These are phyloP conservation scores for Fusarium scirpi DNA, from an alignment of 2,329 filamentous ascomycete genomes.

Conservation along the genomic window DNA sequence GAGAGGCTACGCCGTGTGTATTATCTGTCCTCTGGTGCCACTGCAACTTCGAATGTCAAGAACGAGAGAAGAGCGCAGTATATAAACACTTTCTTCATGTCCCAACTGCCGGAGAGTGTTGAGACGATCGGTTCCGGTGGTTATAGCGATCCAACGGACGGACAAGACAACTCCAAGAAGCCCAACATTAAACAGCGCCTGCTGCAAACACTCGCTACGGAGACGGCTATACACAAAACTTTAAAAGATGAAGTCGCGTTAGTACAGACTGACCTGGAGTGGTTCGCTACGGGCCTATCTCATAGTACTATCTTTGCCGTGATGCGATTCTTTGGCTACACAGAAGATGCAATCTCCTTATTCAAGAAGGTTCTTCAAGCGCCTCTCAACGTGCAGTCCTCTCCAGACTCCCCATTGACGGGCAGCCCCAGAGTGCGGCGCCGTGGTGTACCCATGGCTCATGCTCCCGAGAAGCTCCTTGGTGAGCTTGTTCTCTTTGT, in stretches of 20 bases:
- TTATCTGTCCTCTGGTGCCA: neutral
- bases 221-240: neutral
- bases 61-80: neutral
- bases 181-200: conserved; percentile 8
- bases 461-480: neutral
- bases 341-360: neutral
- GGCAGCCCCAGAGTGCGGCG: neutral
- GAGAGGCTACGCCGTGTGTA: neutral
- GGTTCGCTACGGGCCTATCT: neutral
- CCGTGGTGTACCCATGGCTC: conserved; percentile 5
- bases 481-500: conserved; percentile 10
- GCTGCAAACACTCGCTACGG: neutral
- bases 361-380: conserved; percentile 1
- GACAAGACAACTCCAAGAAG: neutral
- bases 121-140: neutral
- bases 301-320: neutral
- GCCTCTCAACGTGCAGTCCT: neutral
- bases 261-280: conserved; percentile 5
- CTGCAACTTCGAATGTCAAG: rapidly evolving
- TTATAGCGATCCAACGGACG: neutral
- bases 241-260: neutral
- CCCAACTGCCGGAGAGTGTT: neutral
- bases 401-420: neutral
- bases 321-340: conserved; percentile 9
- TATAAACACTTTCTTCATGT: neutral